Base-by-base conservation (phyloP, 2,329 filamentous ascomycete species). In the Cadophora sp. region DNA sequence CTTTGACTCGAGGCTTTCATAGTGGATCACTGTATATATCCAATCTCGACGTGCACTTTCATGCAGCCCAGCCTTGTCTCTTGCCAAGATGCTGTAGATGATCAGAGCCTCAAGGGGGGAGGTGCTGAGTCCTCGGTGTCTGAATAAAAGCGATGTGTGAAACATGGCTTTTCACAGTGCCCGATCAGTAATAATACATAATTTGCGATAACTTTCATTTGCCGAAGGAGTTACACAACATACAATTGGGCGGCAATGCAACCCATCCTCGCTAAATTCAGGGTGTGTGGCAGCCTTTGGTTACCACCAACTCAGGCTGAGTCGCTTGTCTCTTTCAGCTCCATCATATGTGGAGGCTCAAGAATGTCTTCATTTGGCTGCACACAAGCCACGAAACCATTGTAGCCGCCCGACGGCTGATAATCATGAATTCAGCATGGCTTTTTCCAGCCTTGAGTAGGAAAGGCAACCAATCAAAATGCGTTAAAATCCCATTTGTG, bases 351-450 rank as follows among this genome's bases (percentile, higher is more conserved):
- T 47, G 45, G 45, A 47, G 45, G 45, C 45, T 47, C 18, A n/a
- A 47, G 16, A 47, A 47, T 47, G 16, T 9, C 45, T 20, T 47
- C 18, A 47, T 20, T n/a, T 47, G 16, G 45, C 45, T 47, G 18
- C 45, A 16, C 45, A 47, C 45, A 47, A 47, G 16, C 45, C 45
- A n/a, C 45, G 45, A 47, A 47, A 47, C n/a, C 45, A n/a, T 47
- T 47, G 45, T 47, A 20, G 9, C 27, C n/a, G 45, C 45, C 45
- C 45, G 45, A 47, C 45, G n/a, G 45, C 9, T 47, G 7, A 47
- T n/a, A 9, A 47, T n/a, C 45, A 47, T 2, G 45, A 47, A n/a
- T n/a, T 20, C 45, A 47, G 45, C 11, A 47, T 8, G 45, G 45
- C 45, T 47, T 20, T 20, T 20, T 20, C 7, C 45, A 47, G 45